Evolutionary conservation across 805 yeast genomes (phyloP), one percentile per base, ranked within the genome.

Genomic region (Kluyveromyces siamensis): DNA sequence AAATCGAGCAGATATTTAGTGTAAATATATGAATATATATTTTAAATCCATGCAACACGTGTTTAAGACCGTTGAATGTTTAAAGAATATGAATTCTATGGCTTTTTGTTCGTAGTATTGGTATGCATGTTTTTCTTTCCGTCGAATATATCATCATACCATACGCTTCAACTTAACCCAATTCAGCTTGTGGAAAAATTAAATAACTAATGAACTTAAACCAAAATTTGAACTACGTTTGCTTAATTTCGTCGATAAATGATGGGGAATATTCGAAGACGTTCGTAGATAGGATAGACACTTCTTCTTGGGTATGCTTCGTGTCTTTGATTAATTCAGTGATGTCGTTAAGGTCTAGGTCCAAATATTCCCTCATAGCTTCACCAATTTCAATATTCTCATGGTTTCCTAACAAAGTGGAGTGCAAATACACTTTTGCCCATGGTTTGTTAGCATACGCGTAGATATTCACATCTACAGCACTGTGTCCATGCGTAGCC

Each of bases 401-500:
- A 60, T 79, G 87, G 65, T 83, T 85, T 7, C 97, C 97, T 30
- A 75, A 75, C 48, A 89, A 70, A 10, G 77, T 71, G 18, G 73
- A 64, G 49, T 69, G 62, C 8, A 77, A 55, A 54, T 72, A 58
- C 2, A 53, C 41, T 59, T 67, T 67, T 30, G 80, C 72, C 8
- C 67, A 57, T 44, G 72, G 70, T 25, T 75, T 78, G 57, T 83
- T 83, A 33, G 89, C 76, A 62, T 83, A 76, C 0, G 84, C 96
- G 63, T 90, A 90, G 44, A 91, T 85, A 60, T 91, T 90, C 37
- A 90, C 96, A 66, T 90, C 98, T 14, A 90, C 96, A 0, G 96
- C 96, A 18, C 95, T 83, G 66, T 90, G 98, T 30, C 97, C 98
- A 60, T 88, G 95, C 0, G 97, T 90, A 9, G 95, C 75, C 96